phyloP scores from a whole-genome alignment of 768 basidiomycete genomes.

The Tylopilus vinaceipallidus region DNA sequence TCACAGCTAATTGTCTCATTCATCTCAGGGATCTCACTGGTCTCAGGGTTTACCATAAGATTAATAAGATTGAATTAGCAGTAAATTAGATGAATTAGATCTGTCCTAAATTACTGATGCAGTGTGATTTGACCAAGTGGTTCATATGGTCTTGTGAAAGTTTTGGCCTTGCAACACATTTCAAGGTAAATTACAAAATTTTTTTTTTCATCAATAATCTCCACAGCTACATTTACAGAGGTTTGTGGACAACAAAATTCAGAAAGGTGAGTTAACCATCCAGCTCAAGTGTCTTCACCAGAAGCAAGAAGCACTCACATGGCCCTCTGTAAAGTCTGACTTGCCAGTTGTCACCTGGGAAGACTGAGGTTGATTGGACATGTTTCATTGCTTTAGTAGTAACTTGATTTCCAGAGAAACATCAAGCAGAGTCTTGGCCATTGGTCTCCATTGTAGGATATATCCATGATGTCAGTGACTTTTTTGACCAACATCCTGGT shows the following conservation, averaged over 20 bases:
- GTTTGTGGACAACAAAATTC: slow-evolving; percentile 57
- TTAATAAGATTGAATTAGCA: no score
- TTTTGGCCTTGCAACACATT: slow-evolving; percentile 49
- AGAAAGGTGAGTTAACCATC: slow-evolving; percentile 88
- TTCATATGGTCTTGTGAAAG: slow-evolving; percentile 50
- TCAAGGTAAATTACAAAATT: slow-evolving; percentile 38
- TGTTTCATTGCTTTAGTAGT: slow-evolving; percentile 6
- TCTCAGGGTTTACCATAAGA: no score
- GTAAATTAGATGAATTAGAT: no score
- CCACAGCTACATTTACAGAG: slow-evolving; percentile 30
- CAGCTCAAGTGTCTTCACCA: slow-evolving; percentile 79
- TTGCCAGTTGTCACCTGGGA: slow-evolving; percentile 87
- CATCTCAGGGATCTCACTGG: no score
- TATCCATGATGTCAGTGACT: slow-evolving; percentile 80
- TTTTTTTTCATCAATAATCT: neutral
- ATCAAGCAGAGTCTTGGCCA: slow-evolving; percentile 72
- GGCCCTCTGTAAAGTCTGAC: slow-evolving; percentile 75
- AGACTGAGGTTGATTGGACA: slow-evolving; percentile 42
- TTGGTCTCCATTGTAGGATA: slow-evolving; percentile 86
- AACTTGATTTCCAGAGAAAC: slow-evolving; percentile 50
- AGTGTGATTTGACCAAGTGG: slow-evolving; percentile 93
- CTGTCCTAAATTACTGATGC: no score
- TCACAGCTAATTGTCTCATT: no score
- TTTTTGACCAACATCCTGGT: slow-evolving; percentile 87
- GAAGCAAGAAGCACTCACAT: slow-evolving; percentile 68